Base-by-base conservation (phyloP, 2,329 filamentous ascomycete species). In the Boeremia exigua region DNA sequence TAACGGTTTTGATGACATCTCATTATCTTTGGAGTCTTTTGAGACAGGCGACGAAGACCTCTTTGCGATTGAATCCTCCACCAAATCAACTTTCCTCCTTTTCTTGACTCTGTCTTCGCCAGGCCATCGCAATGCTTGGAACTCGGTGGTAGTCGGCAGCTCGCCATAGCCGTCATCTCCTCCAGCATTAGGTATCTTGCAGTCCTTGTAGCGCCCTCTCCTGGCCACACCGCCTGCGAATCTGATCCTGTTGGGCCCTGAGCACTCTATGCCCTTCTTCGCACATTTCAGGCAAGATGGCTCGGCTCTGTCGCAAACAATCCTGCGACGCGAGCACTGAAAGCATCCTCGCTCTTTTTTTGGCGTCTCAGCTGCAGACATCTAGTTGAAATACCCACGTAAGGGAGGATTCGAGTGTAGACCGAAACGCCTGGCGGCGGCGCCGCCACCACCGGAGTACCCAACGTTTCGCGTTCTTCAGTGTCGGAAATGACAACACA, bases 271-370 rank as follows among this genome's bases (percentile, higher is more conserved):
- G n/a, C 62, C 63, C 38, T 69, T 71, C 50, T 78, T 78, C 9
- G 66, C 58, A 49, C 77, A 79, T 46, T 79, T 79, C 17, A 64
- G 57, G 52, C 77, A 79, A 50, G 70, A 63, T 1, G 77, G 77
- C 43, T 76, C 70, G 15, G 68, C 67, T 55, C 74, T 75, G 60
- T 79, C 77, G 60, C 77, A 79, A 29, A 69, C 70, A 27, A 79
- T 72, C 23, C 77, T 71, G 32, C 77, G 69, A 5, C 66, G 63
- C 34, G 66, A 68, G 58, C 77, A 79, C 59, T 79, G 73, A 33
- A 74, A 72, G 45, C 77, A 79, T 17, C 77, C 66, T 59, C 27
- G 45, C 34, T 54, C 45, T 23, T 48, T 55, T 17, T 36, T 55
- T 8, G 44, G 2, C 6, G 4, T 14, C 10, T 2, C n/a, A 32